A percentile compares a stretch with the other conserved stretches of the same genome.
Conservation (phyloP, 2,329 filamentous ascomycete genomes). For the Fusarium sp. region DNA sequence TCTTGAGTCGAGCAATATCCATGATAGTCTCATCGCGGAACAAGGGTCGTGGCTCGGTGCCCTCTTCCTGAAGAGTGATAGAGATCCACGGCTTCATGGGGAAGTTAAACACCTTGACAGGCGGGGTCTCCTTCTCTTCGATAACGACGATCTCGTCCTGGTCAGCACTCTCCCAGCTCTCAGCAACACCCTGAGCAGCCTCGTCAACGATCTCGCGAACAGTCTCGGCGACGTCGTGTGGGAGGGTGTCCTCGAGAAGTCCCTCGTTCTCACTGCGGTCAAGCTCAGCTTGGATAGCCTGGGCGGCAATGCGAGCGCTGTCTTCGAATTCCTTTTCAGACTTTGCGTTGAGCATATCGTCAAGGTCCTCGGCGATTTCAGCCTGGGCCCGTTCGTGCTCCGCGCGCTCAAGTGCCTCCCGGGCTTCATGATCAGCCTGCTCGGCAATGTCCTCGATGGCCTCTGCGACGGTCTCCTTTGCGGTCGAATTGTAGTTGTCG, state of each 20-base stretch:
- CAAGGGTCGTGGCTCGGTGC: slow-evolving; percentile 64
- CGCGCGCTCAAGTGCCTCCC: slow-evolving; percentile 70
- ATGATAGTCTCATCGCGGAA: slow-evolving; percentile 85
- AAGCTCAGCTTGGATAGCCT: slow-evolving; percentile 63
- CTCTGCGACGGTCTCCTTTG: slow-evolving; percentile 76
- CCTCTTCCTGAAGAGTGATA: slow-evolving; percentile 75
- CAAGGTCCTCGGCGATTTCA: slow-evolving; percentile 57
- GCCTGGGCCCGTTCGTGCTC: slow-evolving; percentile 60
- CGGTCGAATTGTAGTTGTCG: slow-evolving; percentile 49
- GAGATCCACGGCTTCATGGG: slow-evolving; percentile 97
- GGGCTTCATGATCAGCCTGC: slow-evolving; percentile 63
- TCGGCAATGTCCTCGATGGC: slow-evolving; percentile 73
- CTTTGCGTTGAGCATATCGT: slow-evolving; percentile 60
- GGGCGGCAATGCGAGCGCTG: slow-evolving; percentile 56
- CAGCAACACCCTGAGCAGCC: slow-evolving; percentile 70
- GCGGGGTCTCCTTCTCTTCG: slow-evolving; percentile 71
- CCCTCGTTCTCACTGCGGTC: slow-evolving; percentile 63
- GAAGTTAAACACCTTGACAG: slow-evolving; percentile 90
- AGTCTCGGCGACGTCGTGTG: slow-evolving; percentile 52
- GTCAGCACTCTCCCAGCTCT: slow-evolving; percentile 91
- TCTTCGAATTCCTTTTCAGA: slow-evolving; percentile 65
- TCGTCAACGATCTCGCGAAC: slow-evolving; percentile 54
- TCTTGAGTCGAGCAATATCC: slow-evolving; percentile 94
- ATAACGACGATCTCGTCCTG: slow-evolving; percentile 72
- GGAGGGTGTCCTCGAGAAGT: slow-evolving; percentile 60